phyloP scores from a whole-genome alignment of 1,284 basidiomycete species.

The Athelia sp. region DNA sequence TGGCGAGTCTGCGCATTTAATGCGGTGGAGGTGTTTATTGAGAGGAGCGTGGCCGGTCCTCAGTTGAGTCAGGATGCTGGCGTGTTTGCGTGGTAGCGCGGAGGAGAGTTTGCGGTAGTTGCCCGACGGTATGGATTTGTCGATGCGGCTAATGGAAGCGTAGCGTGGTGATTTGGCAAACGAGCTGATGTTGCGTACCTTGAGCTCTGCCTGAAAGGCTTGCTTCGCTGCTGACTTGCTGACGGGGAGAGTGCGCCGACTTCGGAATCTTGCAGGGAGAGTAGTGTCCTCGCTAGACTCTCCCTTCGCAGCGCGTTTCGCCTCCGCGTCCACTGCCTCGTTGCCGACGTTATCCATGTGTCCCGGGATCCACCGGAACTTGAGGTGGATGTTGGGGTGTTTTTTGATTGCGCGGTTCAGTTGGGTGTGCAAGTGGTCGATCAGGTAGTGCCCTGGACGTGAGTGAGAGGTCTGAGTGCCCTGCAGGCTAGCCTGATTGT shows the following conservation, averaged over 20 bases:
- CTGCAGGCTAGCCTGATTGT: too few species aligned
- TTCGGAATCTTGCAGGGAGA: slow-evolving; percentile 12
- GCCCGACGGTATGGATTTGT: slow-evolving; percentile 3
- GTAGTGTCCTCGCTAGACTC: not conserved
- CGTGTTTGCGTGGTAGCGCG: slow-evolving; percentile 10
- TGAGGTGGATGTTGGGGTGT: too few species aligned
- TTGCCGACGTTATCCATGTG: too few species aligned
- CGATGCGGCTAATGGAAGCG: not conserved
- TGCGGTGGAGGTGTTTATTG: slow-evolving; percentile 14
- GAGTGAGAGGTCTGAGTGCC: too few species aligned
- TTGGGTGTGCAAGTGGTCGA: too few species aligned
- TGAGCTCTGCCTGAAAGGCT: slow-evolving; percentile 3
- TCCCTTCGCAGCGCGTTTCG: too few species aligned
- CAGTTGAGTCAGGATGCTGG: slow-evolving; percentile 20
- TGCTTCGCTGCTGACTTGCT: slow-evolving; percentile 15
- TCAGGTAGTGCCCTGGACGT: too few species aligned
- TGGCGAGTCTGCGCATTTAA: slow-evolving; percentile 9
- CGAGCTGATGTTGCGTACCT: not conserved
- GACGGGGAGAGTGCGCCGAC: slow-evolving; percentile 7
- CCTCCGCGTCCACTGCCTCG: too few species aligned
- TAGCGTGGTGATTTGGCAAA: slow-evolving; percentile 7
- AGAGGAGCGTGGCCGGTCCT: slow-evolving; percentile 15
- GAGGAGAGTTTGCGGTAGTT: slow-evolving; percentile 12
- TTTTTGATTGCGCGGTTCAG: too few species aligned
- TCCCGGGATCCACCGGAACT: too few species aligned